A percentile compares a stretch with the other conserved stretches of the same genome.
Conservation (phyloP, 2,329 filamentous ascomycete species). For the Stemphylium lycopersici region DNA sequence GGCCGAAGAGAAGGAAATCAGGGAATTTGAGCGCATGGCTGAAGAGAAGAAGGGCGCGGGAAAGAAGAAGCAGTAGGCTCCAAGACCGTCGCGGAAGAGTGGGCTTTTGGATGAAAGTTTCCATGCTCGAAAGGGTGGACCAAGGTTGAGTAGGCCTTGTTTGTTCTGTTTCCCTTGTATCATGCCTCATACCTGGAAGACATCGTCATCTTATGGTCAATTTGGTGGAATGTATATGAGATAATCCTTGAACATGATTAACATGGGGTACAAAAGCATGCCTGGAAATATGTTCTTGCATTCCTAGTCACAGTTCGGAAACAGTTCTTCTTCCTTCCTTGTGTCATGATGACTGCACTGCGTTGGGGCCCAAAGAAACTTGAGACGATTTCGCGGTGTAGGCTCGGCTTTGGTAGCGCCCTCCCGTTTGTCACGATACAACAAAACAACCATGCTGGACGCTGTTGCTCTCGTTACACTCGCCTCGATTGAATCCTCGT, state of each 20-base stretch:
- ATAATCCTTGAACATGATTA: too few species aligned
- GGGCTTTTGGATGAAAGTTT: not conserved
- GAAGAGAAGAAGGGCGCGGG: slow-evolving; percentile 40
- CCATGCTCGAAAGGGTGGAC: not conserved
- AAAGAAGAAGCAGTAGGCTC: slow-evolving; percentile 45
- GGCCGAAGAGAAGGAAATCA: slow-evolving; percentile 83
- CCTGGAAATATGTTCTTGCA: too few species aligned
- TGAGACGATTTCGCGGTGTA: not conserved
- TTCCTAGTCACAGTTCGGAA: too few species aligned
- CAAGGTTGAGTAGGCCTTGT: not conserved
- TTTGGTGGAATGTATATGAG: too few species aligned
- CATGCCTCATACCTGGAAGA: too few species aligned
- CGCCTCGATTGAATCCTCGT: too few species aligned
- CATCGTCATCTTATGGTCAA: too few species aligned
- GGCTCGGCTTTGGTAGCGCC: not conserved
- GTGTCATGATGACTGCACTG: not conserved
- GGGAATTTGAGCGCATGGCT: slow-evolving; percentile 62
- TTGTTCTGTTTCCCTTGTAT: too few species aligned
- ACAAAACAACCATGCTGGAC: not conserved
- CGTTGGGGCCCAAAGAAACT: not conserved
- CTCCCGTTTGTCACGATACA: slow-evolving; percentile 1
- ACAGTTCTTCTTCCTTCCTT: too few species aligned
- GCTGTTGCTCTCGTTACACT: too few species aligned
- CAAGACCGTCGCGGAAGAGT: not conserved
- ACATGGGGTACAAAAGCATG: too few species aligned